Base-by-base conservation (phyloP, 192 early-diverging fungal genomes). In the Coemansia sp. region DNA sequence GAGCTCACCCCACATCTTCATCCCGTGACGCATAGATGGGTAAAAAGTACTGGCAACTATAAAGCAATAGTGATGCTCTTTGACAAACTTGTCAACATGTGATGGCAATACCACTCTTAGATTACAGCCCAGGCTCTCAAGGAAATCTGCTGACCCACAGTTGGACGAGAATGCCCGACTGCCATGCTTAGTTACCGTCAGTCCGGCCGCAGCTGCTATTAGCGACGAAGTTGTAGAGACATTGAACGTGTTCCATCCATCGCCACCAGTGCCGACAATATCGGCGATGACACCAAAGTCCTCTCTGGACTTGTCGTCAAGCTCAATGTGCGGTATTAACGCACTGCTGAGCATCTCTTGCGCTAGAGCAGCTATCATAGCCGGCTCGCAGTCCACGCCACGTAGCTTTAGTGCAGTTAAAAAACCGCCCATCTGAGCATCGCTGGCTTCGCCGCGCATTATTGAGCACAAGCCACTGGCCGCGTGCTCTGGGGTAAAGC, bases 251-350 rank as follows among this genome's bases (percentile, higher is more conserved):
- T 97, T 86, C 70, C 94, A 92, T 14, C 95, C 95, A 82, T 99
- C 97, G 9, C 97, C 97, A n/a, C 97, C 97, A 1, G 97, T 99
- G 4, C 97, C 97, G 3, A 98, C 95, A 76, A 97, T 95, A 68
- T 99, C 95, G 3, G 89, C 88, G 7, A 94, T 67, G 26, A 67
- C 55, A 23, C 71, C 46, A 81, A 77, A 31, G 65, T 84, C 45
- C 70, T 77, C 23, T 74, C 69, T 69, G 24, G 11, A 10, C 53
- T 80, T 72, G 1, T 66, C 61, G 28, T 86, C 69, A 1, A 70
- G 57, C 6, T 79, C 76, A 36, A 91, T 84, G 23, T 77, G 56
- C 6, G 95, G 81, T 8, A 70, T 73, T 7, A 87, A 63, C 1
- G 92, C 90, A 56, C 88, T 86, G 18, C 85, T 79, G 43, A 88